Evolutionary conservation across 1,139 yeast genomes (phyloP).

Genomic region (Blastobotrys ciferrii): DNA sequence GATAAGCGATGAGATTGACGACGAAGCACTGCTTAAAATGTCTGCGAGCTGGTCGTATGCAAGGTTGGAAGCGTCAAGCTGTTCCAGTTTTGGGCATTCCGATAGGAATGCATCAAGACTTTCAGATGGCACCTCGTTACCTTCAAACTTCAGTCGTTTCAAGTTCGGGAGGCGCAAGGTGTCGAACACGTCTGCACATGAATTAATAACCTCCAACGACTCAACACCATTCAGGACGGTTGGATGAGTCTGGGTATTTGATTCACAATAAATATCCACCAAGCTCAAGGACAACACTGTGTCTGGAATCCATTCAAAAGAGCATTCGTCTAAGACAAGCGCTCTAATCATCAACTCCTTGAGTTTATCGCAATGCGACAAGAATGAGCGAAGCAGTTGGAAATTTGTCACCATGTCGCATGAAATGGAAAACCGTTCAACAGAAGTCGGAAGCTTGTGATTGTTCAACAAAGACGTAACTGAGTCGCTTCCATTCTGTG

Average conservation of each 20-base stretch:
- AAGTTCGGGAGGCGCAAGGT: slow-evolving; percentile 3
- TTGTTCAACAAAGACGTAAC: slow-evolving; percentile 1
- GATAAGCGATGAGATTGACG: neutral
- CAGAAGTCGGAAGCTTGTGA: slow-evolving; percentile 2
- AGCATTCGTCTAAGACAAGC: neutral
- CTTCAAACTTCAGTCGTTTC: slow-evolving; percentile 5
- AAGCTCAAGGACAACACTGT: neutral
- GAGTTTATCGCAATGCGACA: neutral
- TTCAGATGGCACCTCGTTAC: neutral
- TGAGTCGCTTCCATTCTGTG: neutral
- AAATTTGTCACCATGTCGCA: slow-evolving; percentile 6
- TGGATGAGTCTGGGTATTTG: neutral
- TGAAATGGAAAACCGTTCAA: slow-evolving; percentile 4
- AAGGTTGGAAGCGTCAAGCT: slow-evolving; percentile 3
- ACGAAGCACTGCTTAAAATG: neutral
- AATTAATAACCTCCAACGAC: neutral
- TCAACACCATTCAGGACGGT: neutral
- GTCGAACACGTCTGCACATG: slow-evolving; percentile 2
- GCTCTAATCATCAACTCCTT: slow-evolving; percentile 5
- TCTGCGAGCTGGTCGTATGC: slow-evolving; percentile 6
- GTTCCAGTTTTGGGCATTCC: neutral
- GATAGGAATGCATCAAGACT: neutral
- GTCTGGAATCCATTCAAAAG: slow-evolving; percentile 5
- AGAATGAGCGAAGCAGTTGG: slow-evolving; percentile 1
- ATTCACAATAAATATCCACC: slow-evolving; percentile 4